Percentiles rank a stretch among this genome's conserved stretches.
Conservation (phyloP, 306 rosid species). For the Pachyrhizus erosus region DNA sequence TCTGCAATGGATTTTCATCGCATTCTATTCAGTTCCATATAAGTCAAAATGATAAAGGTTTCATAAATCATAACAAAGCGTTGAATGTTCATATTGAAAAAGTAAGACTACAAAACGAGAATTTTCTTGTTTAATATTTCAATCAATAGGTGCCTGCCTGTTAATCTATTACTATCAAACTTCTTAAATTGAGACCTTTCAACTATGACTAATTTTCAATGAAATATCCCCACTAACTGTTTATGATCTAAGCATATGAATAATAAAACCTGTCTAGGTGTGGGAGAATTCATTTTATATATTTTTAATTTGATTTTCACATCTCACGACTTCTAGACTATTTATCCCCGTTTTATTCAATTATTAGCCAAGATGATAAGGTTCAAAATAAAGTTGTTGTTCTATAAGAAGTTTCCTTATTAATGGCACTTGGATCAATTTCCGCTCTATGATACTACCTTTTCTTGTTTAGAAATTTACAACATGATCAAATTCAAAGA, state of each 20-base stretch:
- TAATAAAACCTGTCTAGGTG: not conserved
- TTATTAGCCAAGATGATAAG: not conserved
- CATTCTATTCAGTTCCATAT: not conserved
- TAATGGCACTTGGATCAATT: not conserved
- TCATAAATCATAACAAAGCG: not conserved
- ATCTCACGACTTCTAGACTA: slow-evolving; percentile 12
- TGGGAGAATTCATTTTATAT: not conserved
- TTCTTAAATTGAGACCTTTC: not conserved
- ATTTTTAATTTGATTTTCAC: not conserved
- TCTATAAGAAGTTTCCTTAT: not conserved
- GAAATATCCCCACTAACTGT: not conserved
- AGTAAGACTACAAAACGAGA: not conserved
- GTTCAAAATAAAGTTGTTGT: not conserved
- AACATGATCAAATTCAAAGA: not conserved
- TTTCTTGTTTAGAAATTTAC: not conserved
- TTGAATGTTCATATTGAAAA: not conserved
- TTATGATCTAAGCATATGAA: not conserved
- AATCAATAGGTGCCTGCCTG: not conserved
- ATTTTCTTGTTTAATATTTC: not conserved
- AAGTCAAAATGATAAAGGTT: not conserved
- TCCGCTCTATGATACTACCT: not conserved
- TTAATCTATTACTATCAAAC: not conserved
- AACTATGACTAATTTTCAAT: not conserved
- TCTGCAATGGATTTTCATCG: not conserved
- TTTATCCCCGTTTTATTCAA: not conserved